Conservation (phyloP, 169 alveolate genomes). For the Cyclospora cayetanensis region DNA sequence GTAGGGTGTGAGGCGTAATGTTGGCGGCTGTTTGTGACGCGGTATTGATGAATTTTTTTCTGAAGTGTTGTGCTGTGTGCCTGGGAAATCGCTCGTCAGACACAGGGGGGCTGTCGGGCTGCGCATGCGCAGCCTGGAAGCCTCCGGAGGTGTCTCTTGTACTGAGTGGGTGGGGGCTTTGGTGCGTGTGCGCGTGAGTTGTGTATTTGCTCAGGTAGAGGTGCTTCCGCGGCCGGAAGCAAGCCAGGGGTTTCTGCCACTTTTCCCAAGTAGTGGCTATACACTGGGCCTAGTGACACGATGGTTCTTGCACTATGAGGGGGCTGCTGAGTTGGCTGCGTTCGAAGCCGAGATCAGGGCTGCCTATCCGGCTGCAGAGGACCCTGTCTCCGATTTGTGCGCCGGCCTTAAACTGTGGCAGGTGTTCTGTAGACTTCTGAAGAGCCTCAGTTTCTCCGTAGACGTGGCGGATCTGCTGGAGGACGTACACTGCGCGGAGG, state of each 20-base stretch:
- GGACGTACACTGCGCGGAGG: not conserved
- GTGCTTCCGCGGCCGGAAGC: not conserved
- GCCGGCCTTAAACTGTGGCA: not conserved
- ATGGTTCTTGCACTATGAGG: not conserved
- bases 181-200: not conserved
- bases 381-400: not conserved
- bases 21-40: not conserved
- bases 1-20: not conserved
- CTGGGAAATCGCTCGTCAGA: not conserved
- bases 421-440: not conserved
- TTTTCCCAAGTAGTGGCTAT: not conserved
- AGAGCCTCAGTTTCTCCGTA: not conserved
- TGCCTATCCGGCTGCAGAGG: not conserved
- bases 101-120: not conserved
- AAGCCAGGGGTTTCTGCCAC: not conserved
- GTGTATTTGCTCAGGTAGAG: not conserved
- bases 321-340: not conserved
- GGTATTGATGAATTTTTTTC: too few species aligned
- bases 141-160: not conserved
- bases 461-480: not conserved
- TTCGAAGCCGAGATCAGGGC: not conserved
- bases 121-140: not conserved
- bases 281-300: not conserved
- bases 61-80: not conserved
- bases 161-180: not conserved